Conservation (phyloP, 768 basidiomycete genomes). For the Leccinum rimulosum region DNA sequence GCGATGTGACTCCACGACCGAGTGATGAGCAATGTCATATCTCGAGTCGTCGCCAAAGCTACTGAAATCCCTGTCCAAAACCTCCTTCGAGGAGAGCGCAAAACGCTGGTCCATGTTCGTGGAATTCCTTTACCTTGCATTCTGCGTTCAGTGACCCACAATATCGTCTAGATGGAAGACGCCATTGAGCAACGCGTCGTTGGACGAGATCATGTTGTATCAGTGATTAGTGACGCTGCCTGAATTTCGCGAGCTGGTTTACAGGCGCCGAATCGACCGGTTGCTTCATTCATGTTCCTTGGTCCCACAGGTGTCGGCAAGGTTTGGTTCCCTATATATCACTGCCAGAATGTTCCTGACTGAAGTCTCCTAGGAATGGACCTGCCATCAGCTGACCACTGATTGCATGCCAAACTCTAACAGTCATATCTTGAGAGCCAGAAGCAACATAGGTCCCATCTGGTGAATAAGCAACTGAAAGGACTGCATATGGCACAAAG, state of each 20-base stretch:
- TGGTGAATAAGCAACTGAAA: too few relatives aligned
- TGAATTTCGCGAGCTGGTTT: conserved; percentile 90
- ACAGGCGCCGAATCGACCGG: conserved; percentile 83
- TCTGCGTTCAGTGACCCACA: background rate
- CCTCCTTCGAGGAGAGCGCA: conserved; percentile 78
- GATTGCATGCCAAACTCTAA: too few relatives aligned
- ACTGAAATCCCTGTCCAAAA: conserved; percentile 92
- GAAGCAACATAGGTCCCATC: too few relatives aligned
- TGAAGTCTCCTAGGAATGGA: too few relatives aligned
- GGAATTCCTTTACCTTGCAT: background rate
- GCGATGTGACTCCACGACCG: conserved; percentile 80
- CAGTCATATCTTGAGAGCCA: too few relatives aligned
- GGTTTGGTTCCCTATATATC: conserved; percentile 32
- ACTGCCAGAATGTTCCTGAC: background rate
- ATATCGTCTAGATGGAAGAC: conserved; percentile 77
- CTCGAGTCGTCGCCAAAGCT: conserved; percentile 81
- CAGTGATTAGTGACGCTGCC: conserved; percentile 83
- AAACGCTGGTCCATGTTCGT: conserved; percentile 84
- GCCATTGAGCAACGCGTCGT: conserved; percentile 71
- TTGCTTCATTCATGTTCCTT: conserved; percentile 90
- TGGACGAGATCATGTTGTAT: conserved; percentile 85
- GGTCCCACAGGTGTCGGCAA: conserved; percentile 90
- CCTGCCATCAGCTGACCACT: too few relatives aligned
- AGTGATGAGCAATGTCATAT: conserved; percentile 84
- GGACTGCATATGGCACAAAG: too few relatives aligned